Evolutionary conservation across 2,329 filamentous ascomycete genomes (phyloP).

Genomic region (Emmonsiellopsis sp.): DNA sequence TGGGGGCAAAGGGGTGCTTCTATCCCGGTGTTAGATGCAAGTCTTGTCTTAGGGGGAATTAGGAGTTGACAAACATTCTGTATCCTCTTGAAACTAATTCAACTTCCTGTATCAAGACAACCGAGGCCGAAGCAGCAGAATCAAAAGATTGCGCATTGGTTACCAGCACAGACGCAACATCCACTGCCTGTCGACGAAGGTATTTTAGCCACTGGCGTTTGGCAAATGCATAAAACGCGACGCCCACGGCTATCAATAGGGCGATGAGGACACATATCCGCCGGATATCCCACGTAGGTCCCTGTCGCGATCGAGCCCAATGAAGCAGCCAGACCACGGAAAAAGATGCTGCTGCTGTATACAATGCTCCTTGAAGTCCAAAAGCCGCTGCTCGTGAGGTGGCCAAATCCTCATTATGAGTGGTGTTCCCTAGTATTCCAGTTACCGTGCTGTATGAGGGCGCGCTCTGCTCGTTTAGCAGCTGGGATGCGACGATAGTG

Average conservation of each 20-base stretch:
- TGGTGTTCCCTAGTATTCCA: slow-evolving; percentile 24
- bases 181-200: slow-evolving; percentile 63
- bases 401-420: slow-evolving; percentile 22
- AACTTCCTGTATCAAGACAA: slow-evolving; percentile 86
- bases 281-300: slow-evolving; percentile 31
- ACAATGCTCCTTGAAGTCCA: slow-evolving; percentile 56
- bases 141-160: slow-evolving; percentile 73
- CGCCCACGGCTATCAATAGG: slow-evolving; percentile 44
- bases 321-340: slow-evolving; percentile 58
- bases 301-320: slow-evolving; percentile 55
- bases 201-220: slow-evolving; percentile 75
- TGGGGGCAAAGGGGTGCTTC: slow-evolving; percentile 83
- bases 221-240: slow-evolving; percentile 61
- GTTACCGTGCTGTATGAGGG: slow-evolving; percentile 32
- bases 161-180: slow-evolving; percentile 60
- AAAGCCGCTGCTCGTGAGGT: slow-evolving; percentile 35
- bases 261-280: slow-evolving; percentile 30
- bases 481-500: slow-evolving; percentile 81
- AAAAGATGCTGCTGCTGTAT: slow-evolving; percentile 56
- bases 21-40: slow-evolving; percentile 30
- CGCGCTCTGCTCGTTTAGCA: slow-evolving; percentile 57
- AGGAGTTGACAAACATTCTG: slow-evolving; percentile 53
- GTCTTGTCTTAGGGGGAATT: not conserved
- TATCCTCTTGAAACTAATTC: slow-evolving; percentile 89
- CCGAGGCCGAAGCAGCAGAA: slow-evolving; percentile 62